Percentiles rank a stretch among this genome's conserved stretches.
phyloP scores from a whole-genome alignment of 2,329 filamentous ascomycete species.

The Trichothecium sympodiale region DNA sequence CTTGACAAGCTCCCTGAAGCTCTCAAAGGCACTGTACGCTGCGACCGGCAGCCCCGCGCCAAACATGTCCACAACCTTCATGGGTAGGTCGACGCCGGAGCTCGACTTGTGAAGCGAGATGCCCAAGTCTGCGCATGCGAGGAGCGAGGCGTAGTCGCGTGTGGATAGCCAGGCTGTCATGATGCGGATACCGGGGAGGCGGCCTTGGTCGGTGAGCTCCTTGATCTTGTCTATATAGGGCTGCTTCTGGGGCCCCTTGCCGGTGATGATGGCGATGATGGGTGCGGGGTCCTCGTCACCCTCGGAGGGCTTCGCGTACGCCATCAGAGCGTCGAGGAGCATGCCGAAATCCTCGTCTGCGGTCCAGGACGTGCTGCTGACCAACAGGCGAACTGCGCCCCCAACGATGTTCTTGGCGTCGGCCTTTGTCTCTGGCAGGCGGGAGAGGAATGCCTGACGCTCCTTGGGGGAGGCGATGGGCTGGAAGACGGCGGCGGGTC shows the following conservation, averaged over 20 bases:
- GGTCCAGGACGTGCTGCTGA: conserved; percentile 96
- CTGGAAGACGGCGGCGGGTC: conserved; percentile 72
- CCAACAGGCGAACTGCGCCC: conserved; percentile 56
- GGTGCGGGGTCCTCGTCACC: conserved; percentile 37
- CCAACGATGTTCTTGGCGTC: conserved; percentile 48
- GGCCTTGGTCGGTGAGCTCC: conserved; percentile 46
- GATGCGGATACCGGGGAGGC: conserved; percentile 60
- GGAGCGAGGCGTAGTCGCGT: conserved; percentile 71
- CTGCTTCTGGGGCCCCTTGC: conserved; percentile 77
- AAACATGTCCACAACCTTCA: conserved; percentile 99
- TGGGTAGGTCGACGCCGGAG: conserved; percentile 89
- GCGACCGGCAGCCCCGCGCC: conserved; percentile 84
- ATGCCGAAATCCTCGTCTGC: conserved; percentile 90
- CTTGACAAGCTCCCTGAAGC: conserved; percentile 81
- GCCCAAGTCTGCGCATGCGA: conserved; percentile 79
- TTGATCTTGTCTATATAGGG: conserved; percentile 60
- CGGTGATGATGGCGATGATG: conserved; percentile 85
- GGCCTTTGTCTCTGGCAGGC: conserved; percentile 52
- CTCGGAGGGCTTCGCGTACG: conserved; percentile 46
- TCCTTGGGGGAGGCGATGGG: conserved; percentile 43
- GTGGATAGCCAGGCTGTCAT: conserved; percentile 77
- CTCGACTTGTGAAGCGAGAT: conserved; percentile 88
- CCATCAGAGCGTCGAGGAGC: conserved; percentile 69
- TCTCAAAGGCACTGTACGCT: conserved; percentile 76
- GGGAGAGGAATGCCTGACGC: conserved; percentile 49